phyloP scores from a whole-genome alignment of 176 grass and related monocot genomes.

The Carex pumila region DNA sequence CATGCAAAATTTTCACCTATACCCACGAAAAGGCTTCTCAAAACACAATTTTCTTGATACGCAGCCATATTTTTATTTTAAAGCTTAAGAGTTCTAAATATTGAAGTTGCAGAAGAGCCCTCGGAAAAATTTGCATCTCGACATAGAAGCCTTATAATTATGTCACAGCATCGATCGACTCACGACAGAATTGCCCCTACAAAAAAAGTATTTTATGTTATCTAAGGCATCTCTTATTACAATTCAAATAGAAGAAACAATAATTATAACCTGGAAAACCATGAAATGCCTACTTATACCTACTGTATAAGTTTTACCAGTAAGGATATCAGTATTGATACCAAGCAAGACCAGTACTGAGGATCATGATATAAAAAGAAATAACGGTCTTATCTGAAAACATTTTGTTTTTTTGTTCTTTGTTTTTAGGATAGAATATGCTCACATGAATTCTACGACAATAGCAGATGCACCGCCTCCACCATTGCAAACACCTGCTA shows the following conservation, averaged over 20 bases:
- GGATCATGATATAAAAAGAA: neutral
- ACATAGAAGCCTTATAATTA: neutral
- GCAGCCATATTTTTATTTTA: neutral
- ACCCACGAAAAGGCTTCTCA: neutral
- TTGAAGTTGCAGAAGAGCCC: neutral
- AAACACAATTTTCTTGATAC: too few species aligned
- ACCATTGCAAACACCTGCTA: slow-evolving; percentile 90
- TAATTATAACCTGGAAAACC: neutral
- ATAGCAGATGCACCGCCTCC: slow-evolving; percentile 83
- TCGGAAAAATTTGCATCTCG: neutral
- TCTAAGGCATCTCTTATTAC: too few species aligned
- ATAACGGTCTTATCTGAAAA: neutral
- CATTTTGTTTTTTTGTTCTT: neutral
- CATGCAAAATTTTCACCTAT: neutral
- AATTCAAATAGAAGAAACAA: neutral
- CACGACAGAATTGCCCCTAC: slow-evolving; percentile 3
- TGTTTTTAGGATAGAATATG: neutral
- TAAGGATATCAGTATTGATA: neutral
- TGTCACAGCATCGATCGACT: slow-evolving; percentile 15
- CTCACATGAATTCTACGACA: slow-evolving; percentile 83
- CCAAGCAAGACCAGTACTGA: neutral
- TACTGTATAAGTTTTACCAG: neutral
- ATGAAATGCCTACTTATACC: neutral
- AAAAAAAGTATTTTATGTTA: neutral
- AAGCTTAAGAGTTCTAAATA: neutral